Evolutionary conservation across 106 monocot species (phyloP), one percentile per base, ranked within the genome.

Genomic region (Hemerocallis citrina): DNA sequence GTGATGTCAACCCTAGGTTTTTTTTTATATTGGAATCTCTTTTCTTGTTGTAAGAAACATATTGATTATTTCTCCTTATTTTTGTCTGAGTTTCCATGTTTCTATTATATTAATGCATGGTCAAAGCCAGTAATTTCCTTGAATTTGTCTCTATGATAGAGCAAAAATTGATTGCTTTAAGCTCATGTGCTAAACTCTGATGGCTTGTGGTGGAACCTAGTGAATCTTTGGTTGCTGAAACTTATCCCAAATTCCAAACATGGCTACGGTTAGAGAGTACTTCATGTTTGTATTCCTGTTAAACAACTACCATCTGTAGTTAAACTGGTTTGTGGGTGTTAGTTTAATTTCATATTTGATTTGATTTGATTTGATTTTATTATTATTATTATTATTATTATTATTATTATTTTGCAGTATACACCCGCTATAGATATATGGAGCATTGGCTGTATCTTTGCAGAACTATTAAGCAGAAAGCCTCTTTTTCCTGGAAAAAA

Each of bases 381-480:
- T n/a, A n/a, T 44, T 32, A 25, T 9, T 50, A 17, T 38, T 43
- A 65, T 52, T 29, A 25, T 10, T n/a, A n/a, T n/a, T n/a, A n/a
- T n/a, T n/a, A n/a, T n/a, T 31, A 25, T 48, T 65, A 39, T 50
- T 24, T 40, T 64, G 44, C 82, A 88, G 89, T 89, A 89, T 61
- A 89, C 89, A 42, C 84, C 89, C 0, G 89, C 89, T 52, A 89
- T 89, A 42, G 89, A 89, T 57, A 85, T 89, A 30, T 89, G 89
- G 89, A 89, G 89, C 62, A 89, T 89, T 52, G 89, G 89, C 3
- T 89, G 89, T 57, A 89, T 89, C 24, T 89, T 89, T 78, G 72
- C 89, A 8, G 89, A 89, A 52, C 60, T 89, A 27, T 67, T 89
- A 29, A 89, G 81, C 8, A 85, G 89, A 34, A 89, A 81, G 55